Conservation (phyloP, 2,329 filamentous ascomycete species). For the Helotiales sp. region DNA sequence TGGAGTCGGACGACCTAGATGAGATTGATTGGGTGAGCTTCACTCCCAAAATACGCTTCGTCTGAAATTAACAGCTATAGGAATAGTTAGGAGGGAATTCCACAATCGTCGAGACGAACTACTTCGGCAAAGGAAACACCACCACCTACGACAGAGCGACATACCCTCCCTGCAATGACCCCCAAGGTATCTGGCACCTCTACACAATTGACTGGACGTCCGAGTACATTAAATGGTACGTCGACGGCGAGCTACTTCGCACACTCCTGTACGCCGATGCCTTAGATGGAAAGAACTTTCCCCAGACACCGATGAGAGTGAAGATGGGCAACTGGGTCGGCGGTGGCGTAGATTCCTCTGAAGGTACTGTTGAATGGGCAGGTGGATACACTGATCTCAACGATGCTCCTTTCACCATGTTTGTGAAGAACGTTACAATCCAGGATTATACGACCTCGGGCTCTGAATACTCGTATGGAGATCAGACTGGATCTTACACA, state of each 20-base stretch:
- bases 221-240: conserved; percentile 67
- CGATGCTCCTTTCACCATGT: conserved; percentile 73
- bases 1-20: conserved; percentile 81
- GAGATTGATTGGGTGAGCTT: conserved; percentile 73
- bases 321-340: conserved; percentile 70
- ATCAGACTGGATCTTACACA: conserved; percentile 60
- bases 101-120: conserved; percentile 71
- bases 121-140: conserved; percentile 66
- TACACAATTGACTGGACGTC: conserved; percentile 75
- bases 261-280: conserved; percentile 64
- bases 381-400: conserved; percentile 69
- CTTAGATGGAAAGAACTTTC: conserved; percentile 66
- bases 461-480: conserved; percentile 64
- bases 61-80: conserved; percentile 5
- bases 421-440: conserved; percentile 64
- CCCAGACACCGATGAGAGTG: conserved; percentile 76
- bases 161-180: conserved; percentile 59
- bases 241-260: conserved; percentile 70
- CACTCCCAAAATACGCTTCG: conserved; percentile 39
- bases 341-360: conserved; percentile 58
- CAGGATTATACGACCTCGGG: conserved; percentile 62
- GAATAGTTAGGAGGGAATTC: conserved; percentile 61
- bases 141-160: conserved; percentile 70
- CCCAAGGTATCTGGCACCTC: conserved; percentile 65
- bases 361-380: conserved; percentile 69